Percentiles rank a stretch among this genome's conserved stretches.
phyloP scores from a whole-genome alignment of 495 filamentous ascomycete genomes.

The Pyronema omphalodes region DNA sequence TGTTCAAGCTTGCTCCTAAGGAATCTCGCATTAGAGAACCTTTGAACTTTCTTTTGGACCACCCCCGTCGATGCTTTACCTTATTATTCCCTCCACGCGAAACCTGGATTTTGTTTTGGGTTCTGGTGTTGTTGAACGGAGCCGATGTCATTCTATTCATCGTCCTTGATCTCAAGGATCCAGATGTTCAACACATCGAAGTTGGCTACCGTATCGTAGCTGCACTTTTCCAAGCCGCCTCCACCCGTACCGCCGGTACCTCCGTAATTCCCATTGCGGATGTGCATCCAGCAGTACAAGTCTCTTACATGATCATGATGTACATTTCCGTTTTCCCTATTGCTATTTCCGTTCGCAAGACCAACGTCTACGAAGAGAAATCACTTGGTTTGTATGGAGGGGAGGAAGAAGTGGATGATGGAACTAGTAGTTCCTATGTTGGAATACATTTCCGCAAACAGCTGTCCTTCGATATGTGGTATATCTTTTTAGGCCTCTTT shows the following conservation, averaged over 20 bases:
- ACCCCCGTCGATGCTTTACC: conserved; percentile 88
- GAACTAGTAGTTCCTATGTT: conserved; percentile 31
- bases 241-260: conserved; percentile 42
- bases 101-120: conserved; percentile 45
- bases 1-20: conserved; percentile 33
- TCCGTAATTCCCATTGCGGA: conserved; percentile 37
- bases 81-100: conserved; percentile 43
- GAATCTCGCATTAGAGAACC: conserved; percentile 29
- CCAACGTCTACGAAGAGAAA: conserved; percentile 64
- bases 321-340: conserved; percentile 48
- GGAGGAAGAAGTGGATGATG: conserved; percentile 25
- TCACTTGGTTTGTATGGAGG: conserved; percentile 46
- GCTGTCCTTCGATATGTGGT: conserved; percentile 46
- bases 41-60: conserved; percentile 72
- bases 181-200: conserved; percentile 27
- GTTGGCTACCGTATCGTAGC: conserved; percentile 33
- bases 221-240: conserved; percentile 42
- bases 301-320: conserved; percentile 46
- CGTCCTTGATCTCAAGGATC: conserved; percentile 36
- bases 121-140: conserved; percentile 37
- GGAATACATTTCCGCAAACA: conserved; percentile 41
- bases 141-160: conserved; percentile 42
- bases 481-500: conserved; percentile 44
- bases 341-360: conserved; percentile 41
- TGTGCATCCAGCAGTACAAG: conserved; percentile 42